Evolutionary conservation across 257 asterid species (phyloP).

Genomic region (Penstemon davidsonii): DNA sequence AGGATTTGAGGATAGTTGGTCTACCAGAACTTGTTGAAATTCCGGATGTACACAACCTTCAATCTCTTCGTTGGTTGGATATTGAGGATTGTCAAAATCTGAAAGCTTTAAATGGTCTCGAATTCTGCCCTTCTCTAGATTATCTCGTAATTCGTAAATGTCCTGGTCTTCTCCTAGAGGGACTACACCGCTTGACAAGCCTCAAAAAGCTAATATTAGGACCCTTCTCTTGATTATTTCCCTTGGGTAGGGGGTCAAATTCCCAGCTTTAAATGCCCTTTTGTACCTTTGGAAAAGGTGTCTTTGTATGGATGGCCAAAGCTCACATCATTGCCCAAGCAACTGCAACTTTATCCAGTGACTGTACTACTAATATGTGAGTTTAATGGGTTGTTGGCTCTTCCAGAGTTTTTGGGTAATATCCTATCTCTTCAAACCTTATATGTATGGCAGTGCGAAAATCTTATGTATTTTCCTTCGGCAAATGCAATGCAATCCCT

Average conservation of each 20-base stretch:
- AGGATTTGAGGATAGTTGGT: background rate
- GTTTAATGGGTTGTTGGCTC: conserved; percentile 17
- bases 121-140: conserved; percentile 8
- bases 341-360: conserved; percentile 19
- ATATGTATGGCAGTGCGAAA: background rate
- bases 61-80: background rate
- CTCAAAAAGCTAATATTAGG: conserved; percentile 7
- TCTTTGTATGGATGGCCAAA: conserved; percentile 6
- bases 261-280: background rate
- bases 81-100: background rate
- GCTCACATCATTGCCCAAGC: conserved; percentile 13
- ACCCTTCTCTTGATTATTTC: conserved; percentile 23
- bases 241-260: conserved; percentile 15
- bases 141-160: background rate
- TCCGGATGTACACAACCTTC: conserved; percentile 3
- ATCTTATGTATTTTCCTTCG: conserved; percentile 12
- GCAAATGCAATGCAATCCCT: conserved; percentile 16
- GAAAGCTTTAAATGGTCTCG: conserved; percentile 1
- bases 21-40: background rate
- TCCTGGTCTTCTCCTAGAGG: background rate
- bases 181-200: background rate
- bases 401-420: conserved; percentile 35
- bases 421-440: conserved; percentile 11
- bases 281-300: conserved; percentile 3
- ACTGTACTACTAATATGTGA: rapidly evolving